phyloP scores from a whole-genome alignment of 2,329 filamentous ascomycete species.

The Aspergillus flavus region DNA sequence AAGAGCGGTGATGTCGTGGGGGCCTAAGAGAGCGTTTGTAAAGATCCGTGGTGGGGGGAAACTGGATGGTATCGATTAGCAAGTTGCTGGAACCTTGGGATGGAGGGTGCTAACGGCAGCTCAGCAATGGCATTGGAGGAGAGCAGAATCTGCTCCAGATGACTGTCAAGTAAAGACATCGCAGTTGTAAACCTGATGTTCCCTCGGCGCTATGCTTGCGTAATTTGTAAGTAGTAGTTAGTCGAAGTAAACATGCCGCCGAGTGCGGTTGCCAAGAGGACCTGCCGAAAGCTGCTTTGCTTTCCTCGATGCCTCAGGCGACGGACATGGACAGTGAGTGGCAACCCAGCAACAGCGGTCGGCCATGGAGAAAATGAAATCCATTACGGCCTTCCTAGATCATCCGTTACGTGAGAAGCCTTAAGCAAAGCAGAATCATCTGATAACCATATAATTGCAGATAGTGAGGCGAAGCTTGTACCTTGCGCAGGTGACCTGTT shows the following conservation, averaged over 20 bases:
- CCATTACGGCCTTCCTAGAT: neutral
- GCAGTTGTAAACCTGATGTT: slow-evolving; percentile 14
- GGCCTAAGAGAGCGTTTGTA: slow-evolving; percentile 85
- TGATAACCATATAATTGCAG: neutral
- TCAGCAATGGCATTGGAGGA: slow-evolving; percentile 77
- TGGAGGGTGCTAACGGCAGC: slow-evolving; percentile 61
- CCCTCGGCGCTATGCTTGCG: neutral
- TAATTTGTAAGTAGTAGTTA: neutral
- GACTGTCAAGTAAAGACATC: slow-evolving; percentile 71
- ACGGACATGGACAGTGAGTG: neutral
- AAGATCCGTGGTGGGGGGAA: slow-evolving; percentile 94
- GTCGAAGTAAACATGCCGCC: neutral
- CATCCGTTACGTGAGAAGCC: neutral
- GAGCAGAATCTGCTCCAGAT: slow-evolving; percentile 75
- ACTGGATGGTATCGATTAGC: slow-evolving; percentile 48
- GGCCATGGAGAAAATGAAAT: neutral
- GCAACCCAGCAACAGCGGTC: neutral
- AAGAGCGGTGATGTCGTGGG: slow-evolving; percentile 88
- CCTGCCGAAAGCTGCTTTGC: neutral
- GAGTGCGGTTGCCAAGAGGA: slow-evolving; percentile 7
- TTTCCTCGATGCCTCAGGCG: slow-evolving; percentile 7
- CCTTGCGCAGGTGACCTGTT: slow-evolving; percentile 19
- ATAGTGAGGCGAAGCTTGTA: slow-evolving; percentile 1
- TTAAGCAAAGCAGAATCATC: neutral
- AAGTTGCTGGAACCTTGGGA: neutral